Conservation (phyloP, 2,329 filamentous ascomycete species). For the Alternaria viburni region DNA sequence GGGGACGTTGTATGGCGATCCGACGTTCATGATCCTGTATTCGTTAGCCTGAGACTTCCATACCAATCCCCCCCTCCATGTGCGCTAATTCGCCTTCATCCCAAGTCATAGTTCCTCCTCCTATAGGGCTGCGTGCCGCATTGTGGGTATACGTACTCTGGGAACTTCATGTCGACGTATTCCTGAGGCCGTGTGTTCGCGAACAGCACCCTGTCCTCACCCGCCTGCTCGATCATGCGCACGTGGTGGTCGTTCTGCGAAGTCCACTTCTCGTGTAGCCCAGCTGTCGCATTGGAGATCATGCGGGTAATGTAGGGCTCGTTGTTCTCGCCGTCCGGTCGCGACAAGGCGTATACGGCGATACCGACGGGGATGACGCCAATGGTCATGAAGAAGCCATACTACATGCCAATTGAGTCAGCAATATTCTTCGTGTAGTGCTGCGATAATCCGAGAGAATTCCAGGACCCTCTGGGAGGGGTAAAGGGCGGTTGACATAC, state of each 20-base stretch:
- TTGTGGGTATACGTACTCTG: constrained; percentile 62
- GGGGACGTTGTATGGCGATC: constrained; percentile 68
- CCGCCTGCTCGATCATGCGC: constrained; percentile 67
- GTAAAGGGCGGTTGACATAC: constrained; percentile 50
- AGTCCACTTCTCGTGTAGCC: constrained; percentile 60
- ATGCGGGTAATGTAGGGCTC: constrained; percentile 55
- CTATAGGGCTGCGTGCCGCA: neutral
- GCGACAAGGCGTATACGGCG: constrained; percentile 55
- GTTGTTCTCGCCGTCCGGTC: constrained; percentile 47
- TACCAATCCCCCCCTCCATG: neutral
- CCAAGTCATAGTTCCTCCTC: neutral
- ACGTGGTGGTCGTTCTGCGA: constrained; percentile 67
- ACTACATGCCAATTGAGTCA: constrained; percentile 41
- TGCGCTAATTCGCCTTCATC: neutral
- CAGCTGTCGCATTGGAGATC: constrained; percentile 62
- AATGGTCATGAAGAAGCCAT: constrained; percentile 56
- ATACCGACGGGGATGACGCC: constrained; percentile 54
- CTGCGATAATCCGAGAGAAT: neutral
- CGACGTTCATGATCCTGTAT: constrained; percentile 65
- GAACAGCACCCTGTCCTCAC: constrained; percentile 67
- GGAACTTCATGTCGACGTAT: constrained; percentile 63
- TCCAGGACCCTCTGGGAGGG: neutral
- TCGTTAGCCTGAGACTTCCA: constrained; percentile 17
- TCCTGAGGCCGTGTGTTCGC: constrained; percentile 53
- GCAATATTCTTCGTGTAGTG: constrained; percentile 4